A percentile compares a stretch with the other conserved stretches of the same genome.
These are phyloP conservation scores for Kluyveromyces nonfermentans DNA, from an alignment of 805 yeast species.

Conservation along the genomic window DNA sequence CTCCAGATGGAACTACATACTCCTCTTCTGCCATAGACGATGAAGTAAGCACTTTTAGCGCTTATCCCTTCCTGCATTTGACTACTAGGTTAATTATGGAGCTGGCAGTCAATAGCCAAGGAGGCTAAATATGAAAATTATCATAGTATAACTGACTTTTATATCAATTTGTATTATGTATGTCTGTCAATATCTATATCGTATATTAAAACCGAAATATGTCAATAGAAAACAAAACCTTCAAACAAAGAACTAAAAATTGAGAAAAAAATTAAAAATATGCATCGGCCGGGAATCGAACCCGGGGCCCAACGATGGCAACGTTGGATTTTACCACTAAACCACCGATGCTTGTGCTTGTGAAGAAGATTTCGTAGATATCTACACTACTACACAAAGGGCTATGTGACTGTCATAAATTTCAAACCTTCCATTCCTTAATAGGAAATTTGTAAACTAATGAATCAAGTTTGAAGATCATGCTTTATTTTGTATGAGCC, in stretches of 20 bases:
- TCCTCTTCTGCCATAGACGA: slow-evolving; percentile 38
- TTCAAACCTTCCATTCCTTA: no score
- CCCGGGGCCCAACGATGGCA: slow-evolving; percentile 30
- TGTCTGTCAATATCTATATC: no score
- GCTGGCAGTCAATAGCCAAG: slow-evolving; percentile 86
- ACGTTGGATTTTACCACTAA: slow-evolving; percentile 28
- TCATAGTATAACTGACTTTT: no score
- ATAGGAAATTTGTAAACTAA: neutral
- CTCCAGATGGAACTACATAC: slow-evolving; percentile 25
- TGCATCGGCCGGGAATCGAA: slow-evolving; percentile 27
- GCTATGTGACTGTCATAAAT: no score
- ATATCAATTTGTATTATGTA: no score
- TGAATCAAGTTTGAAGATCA: no score
- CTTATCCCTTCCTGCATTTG: slow-evolving; percentile 88
- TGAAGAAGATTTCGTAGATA: no score
- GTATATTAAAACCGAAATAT: no score
- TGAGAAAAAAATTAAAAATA: slow-evolving; percentile 2
- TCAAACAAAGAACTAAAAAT: no score
- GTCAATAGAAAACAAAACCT: no score
- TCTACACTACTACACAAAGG: no score
- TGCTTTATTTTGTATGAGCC: neutral
- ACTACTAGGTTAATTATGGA: slow-evolving; percentile 93
- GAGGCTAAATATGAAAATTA: slow-evolving; percentile 15
- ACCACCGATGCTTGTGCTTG: slow-evolving; percentile 29
- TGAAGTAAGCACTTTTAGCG: slow-evolving; percentile 83